Evolutionary conservation across 2,329 filamentous ascomycete species (phyloP), one percentile per base, ranked within the genome.

Genomic region (Claviceps monticola): DNA sequence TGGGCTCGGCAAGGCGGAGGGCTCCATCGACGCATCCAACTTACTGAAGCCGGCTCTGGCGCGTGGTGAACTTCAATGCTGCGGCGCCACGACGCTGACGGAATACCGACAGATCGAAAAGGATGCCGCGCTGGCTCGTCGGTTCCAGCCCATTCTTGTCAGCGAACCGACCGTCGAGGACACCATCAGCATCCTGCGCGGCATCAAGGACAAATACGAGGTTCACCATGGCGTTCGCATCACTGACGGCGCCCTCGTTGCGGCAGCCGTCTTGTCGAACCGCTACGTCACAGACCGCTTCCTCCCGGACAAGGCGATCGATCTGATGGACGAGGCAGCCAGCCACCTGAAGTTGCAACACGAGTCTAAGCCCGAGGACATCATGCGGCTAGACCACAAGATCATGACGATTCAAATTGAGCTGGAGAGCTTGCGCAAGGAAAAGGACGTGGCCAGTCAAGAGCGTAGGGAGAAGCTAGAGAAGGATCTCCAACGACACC

Each of bases 331-430:
- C 57, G 93, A 97, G 69, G 93, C 93, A 9, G 90, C 91, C 1
- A 94, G 87, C 54, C 88, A 89, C 21, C 72, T 97, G 9, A 82
- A 94, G 45, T 70, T 97, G 36, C 91, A 97, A 63, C 93, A 97
- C 67, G 93, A 98, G 67, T 95, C 88, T 60, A 97, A 96, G 60
- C 93, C 93, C 0, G 93, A 97, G 59, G 83, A 91, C 8, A 96
- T 98, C 37, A 88, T 94, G 71, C 82, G 85, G 49, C 79, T 97
- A 1, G 91, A 97, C 61, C 86, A 94, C 55, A 88, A 90, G 61
- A 95, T 97, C 54, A 94, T 96, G 80, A 97, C 91, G 0, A 88
- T 97, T 14, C 91, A 96, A 63, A 97, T 98, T 56, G 91, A 98
- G 65, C 75, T 97, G 1, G 93, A 97, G 64, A 96, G 89, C 55